phyloP scores from a whole-genome alignment of 176 grass and related monocot genomes.

The Puccinellia tenuiflora region DNA sequence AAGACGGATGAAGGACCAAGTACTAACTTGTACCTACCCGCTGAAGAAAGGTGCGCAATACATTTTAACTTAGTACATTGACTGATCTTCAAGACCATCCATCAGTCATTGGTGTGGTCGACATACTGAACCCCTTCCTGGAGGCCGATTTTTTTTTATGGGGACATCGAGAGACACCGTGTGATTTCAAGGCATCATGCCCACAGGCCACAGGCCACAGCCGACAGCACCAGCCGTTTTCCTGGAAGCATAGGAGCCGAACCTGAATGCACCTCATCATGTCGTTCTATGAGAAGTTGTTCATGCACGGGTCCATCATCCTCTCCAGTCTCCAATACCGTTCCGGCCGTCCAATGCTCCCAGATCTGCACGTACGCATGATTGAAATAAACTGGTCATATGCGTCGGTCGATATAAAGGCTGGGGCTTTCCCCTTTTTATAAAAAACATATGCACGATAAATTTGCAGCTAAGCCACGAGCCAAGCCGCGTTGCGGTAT shows the following conservation, averaged over 20 bases:
- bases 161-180: background rate
- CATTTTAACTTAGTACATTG: background rate
- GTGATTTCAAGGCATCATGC: background rate
- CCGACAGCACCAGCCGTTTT: constrained; percentile 24
- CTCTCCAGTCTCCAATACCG: too few species aligned
- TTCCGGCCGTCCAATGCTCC: constrained; percentile 11
- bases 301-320: constrained; percentile 15
- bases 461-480: background rate
- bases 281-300: background rate
- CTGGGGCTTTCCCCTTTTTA: too few species aligned
- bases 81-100: background rate
- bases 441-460: too few species aligned
- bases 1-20: too few species aligned
- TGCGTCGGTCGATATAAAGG: too few species aligned
- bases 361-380: background rate
- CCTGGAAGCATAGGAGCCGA: constrained; percentile 25
- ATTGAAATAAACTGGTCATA: too few species aligned
- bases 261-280: constrained; percentile 19
- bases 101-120: background rate
- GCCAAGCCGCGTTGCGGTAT: background rate
- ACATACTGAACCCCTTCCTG: background rate
- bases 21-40: too few species aligned
- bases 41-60: too few species aligned
- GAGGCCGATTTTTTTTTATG: background rate
- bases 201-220: too few species aligned